Evolutionary conservation across 805 yeast genomes (phyloP).

Genomic region (Metschnikowia lochheadii): DNA sequence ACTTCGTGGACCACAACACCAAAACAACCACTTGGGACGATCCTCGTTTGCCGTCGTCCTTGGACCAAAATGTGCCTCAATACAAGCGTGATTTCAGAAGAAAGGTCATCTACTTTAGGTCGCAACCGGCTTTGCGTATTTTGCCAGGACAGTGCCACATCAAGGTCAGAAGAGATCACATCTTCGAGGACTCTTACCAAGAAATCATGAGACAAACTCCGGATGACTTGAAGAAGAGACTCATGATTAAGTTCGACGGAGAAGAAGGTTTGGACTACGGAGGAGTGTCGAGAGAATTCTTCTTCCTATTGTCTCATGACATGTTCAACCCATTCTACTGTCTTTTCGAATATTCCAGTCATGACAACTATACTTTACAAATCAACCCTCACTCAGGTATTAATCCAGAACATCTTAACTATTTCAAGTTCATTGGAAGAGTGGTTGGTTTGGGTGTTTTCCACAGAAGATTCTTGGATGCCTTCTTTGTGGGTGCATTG

Average conservation of each 20-base stretch:
- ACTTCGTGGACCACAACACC: slow-evolving; percentile 98
- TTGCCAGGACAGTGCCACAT: slow-evolving; percentile 98
- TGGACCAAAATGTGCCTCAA: slow-evolving; percentile 98
- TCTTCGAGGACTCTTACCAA: slow-evolving; percentile 96
- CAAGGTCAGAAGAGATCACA: slow-evolving; percentile 93
- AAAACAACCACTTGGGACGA: slow-evolving; percentile 99
- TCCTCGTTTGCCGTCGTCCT: slow-evolving; percentile 93
- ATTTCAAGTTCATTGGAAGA: slow-evolving; percentile 97
- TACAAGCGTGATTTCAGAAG: slow-evolving; percentile 98
- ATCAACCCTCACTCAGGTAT: slow-evolving; percentile 96
- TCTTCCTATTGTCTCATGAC: slow-evolving; percentile 93
- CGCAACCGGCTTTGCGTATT: slow-evolving; percentile 96
- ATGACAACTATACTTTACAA: slow-evolving; percentile 95
- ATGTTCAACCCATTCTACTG: slow-evolving; percentile 99
- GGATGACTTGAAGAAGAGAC: slow-evolving; percentile 93
- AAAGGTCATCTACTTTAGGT: slow-evolving; percentile 93
- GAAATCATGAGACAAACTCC: slow-evolving; percentile 99
- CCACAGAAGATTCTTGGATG: slow-evolving; percentile 96
- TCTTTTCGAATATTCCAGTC: slow-evolving; percentile 94
- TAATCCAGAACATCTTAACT: slow-evolving; percentile 96
- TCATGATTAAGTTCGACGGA: slow-evolving; percentile 98
- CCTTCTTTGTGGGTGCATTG: slow-evolving; percentile 96
- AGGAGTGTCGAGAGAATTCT: slow-evolving; percentile 97
- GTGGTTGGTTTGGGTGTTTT: slow-evolving; percentile 97
- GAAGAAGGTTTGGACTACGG: slow-evolving; percentile 99